Evolutionary conservation across 805 yeast species (phyloP).

Genomic region (Candida quercuum): DNA sequence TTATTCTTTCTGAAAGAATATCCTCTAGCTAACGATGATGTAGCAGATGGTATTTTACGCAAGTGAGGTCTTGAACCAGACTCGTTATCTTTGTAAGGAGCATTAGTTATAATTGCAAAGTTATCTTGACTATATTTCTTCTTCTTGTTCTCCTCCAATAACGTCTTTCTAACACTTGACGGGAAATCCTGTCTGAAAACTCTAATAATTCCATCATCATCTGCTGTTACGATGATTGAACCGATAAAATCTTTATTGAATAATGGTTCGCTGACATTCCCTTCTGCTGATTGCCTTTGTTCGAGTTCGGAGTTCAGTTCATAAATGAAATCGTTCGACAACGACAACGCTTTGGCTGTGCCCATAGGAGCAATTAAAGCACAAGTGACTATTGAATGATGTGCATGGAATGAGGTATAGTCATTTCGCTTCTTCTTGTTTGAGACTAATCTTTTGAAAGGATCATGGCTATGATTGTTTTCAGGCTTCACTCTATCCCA

Average conservation of each 20-base stretch:
- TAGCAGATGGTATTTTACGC: constrained; percentile 11
- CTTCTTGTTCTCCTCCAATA: constrained; percentile 20
- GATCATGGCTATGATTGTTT: constrained; percentile 4
- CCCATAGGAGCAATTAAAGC: constrained; percentile 74
- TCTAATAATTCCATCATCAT: constrained; percentile 64
- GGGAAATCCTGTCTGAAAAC: constrained; percentile 81
- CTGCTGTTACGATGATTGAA: constrained; percentile 68
- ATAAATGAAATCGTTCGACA: constrained; percentile 76
- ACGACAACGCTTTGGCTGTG: constrained; percentile 57
- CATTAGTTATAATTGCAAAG: neutral
- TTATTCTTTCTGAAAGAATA: constrained; percentile 7
- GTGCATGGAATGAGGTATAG: constrained; percentile 73
- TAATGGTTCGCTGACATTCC: constrained; percentile 10
- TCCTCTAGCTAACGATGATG: constrained; percentile 14
- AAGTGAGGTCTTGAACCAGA: constrained; percentile 5
- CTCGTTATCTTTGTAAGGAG: neutral
- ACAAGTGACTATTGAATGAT: constrained; percentile 64
- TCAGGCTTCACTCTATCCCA: constrained; percentile 51
- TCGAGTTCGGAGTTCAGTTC: constrained; percentile 41
- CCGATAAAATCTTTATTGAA: constrained; percentile 30
- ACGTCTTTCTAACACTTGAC: constrained; percentile 33
- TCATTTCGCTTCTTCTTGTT: constrained; percentile 44
- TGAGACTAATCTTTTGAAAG: constrained; percentile 11
- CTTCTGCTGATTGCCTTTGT: constrained; percentile 11
- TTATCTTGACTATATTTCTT: neutral